Base-by-base conservation (phyloP, 345 rosid genomes). In the Eucalyptus dawsonii region DNA sequence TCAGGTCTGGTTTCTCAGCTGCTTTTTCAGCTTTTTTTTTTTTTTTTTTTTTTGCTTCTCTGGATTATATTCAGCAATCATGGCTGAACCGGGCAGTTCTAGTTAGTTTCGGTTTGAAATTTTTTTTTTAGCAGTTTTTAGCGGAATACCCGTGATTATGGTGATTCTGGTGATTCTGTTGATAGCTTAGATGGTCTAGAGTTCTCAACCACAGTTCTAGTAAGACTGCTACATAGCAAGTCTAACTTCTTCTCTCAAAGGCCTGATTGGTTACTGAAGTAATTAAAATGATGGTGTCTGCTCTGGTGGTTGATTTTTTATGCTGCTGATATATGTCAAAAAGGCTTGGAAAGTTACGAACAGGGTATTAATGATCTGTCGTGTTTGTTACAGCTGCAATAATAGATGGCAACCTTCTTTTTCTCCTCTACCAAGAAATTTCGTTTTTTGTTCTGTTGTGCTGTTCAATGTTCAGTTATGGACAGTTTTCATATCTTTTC, bases 1-100 rank as follows among this genome's bases (percentile, higher is more conserved):
- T 80, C 95, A 97, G 97, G 99, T 97, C 72, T 80, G 88, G 54
- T 54, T 76, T 86, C 37, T 86, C 25, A 80, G 49, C 54, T 31
- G 54, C 15, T 29, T 47, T 17, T 21, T 60, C 45, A 25, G 31
- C 12, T 6, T 37, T 58, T 58, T 58, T 15, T 40, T 25, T 56
- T 37, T 9, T 31, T 53, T 44, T 8, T 44, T 9, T 34, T 27
- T 44, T 37, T 29, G 22, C 12, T 65, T 27, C 25, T 10, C 11
- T 25, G 62, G 80, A 69, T 37, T 37, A 19, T 76, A 21, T 40
- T 37, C 47, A 11, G 83, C 83, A 40, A 40, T 76, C 42, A 40
- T 21, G 83, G 47, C 47, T 76, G 83, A 40, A 21, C 47, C 7
- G 83, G 47, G 45, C 83, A 37, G 47, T 76, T 37, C 27, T 40